These are phyloP conservation scores for Macadamia integrifolia DNA, from an alignment of 164 flowering plant genomes.

Conservation along the genomic window DNA sequence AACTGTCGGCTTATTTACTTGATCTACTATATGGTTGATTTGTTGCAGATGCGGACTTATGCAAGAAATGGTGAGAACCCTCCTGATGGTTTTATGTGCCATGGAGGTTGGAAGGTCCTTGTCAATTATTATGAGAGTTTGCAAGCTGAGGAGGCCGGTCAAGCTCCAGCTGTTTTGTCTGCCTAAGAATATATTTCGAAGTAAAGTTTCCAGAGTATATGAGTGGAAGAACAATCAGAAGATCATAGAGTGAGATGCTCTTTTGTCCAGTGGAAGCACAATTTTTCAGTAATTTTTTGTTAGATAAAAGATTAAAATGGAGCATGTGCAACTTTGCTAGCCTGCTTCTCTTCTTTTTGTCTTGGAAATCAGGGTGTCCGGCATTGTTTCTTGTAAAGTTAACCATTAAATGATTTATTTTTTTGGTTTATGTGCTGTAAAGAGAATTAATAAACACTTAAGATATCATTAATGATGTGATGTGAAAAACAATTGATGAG, in stretches of 20 bases:
- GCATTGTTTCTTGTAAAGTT: too few species aligned
- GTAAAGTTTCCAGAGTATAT: background rate
- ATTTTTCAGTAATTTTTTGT: background rate
- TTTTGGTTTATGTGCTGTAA: too few species aligned
- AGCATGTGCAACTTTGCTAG: background rate
- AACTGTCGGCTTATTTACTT: background rate
- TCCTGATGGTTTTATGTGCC: slow-evolving; percentile 64
- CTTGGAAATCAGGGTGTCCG: background rate
- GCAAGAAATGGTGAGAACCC: slow-evolving; percentile 57
- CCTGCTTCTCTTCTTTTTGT: background rate
- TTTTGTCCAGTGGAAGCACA: background rate
- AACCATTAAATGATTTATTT: too few species aligned
- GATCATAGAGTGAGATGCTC: background rate
- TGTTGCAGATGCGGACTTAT: slow-evolving; percentile 43
- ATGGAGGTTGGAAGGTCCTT: slow-evolving; percentile 56
- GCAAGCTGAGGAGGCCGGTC: slow-evolving; percentile 2
- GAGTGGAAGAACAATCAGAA: background rate
- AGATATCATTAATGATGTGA: too few species aligned
- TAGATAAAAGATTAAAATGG: background rate
- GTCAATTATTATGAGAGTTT: slow-evolving; percentile 52
- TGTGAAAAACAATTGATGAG: too few species aligned
- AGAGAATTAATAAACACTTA: too few species aligned
- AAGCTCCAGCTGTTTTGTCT: background rate
- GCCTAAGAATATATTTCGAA: background rate
- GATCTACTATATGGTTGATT: background rate